Evolutionary conservation across 352 stramenopile species (phyloP), one percentile per base, ranked within the genome.

Genomic region (Aphanomyces cochlioides): DNA sequence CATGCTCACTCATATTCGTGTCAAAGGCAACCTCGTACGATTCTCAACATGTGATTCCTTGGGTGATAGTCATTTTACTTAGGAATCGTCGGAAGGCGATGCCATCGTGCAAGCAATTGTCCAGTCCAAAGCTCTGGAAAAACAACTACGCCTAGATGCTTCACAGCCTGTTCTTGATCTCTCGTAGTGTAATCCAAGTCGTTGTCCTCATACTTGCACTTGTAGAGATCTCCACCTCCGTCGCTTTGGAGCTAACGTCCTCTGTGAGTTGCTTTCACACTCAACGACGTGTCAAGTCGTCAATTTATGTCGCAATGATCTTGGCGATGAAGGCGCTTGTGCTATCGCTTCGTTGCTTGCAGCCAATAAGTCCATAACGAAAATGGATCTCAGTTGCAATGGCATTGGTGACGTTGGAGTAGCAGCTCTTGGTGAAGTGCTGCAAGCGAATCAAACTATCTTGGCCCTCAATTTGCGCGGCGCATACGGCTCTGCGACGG

Each of bases 351-450:
- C 65, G 47, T 59, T 90, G 2, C 56, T 92, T 4, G 48, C 67
- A 4, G 28, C 58, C 0, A 85, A 84, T 53, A 21, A 73, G 2
- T 67, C 15, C 1, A 70, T 92, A 3, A 72, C 75, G 37, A 77
- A 78, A 7, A 69, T 92, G 6, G 79, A 90, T 45, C n/a, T 92
- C 28, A 90, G 84, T 67, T 84, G 87, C 67, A 92, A 92, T 64
- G 80, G 84, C 61, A 90, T 92, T 67, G 80, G 81, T 1, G 80
- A 92, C 66, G 47, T 58, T 19, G 84, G 84, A 8, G 79, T 77
- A 1, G 50, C 72, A 10, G 76, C 61, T 2, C 47, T 92, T 1
- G 81, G 77, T 1, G 74, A 87, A 15, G 78, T 79, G 8, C 53
- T 92, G 12, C 45, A 36, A 3, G 45, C 67, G 5, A 92, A 92